These are phyloP conservation scores for Cokeromyces recurvatus DNA, from an alignment of 371 early-diverging fungal species.

Conservation along the genomic window DNA sequence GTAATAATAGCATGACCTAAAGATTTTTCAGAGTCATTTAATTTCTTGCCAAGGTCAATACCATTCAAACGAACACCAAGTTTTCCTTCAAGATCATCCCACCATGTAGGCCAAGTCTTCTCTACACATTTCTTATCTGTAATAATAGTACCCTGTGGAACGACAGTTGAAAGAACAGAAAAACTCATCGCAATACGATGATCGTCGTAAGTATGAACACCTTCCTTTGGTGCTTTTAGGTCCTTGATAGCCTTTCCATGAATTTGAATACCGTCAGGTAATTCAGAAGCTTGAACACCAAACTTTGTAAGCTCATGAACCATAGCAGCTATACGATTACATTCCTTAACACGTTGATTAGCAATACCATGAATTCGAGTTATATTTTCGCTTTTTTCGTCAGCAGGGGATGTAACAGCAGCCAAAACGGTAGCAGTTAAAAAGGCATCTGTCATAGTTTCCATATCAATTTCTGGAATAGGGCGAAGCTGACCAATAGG, in stretches of 20 bases:
- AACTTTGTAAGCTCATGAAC: conserved; percentile 86
- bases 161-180: conserved; percentile 76
- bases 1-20: conserved; percentile 17
- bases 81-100: conserved; percentile 84
- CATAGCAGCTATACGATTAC: conserved; percentile 97
- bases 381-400: conserved; percentile 45
- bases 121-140: conserved; percentile 94
- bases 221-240: conserved; percentile 56
- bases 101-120: conserved; percentile 98
- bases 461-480: conserved; percentile 90
- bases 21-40: conserved; percentile 31
- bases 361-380: conserved; percentile 94
- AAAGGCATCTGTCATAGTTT: conserved; percentile 98
- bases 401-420: conserved; percentile 67
- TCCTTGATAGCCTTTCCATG: conserved; percentile 62
- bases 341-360: conserved; percentile 98
- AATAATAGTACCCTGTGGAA: conserved; percentile 73
- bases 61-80: conserved; percentile 74
- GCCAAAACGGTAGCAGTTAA: conserved; percentile 93
- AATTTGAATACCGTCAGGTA: conserved; percentile 90
- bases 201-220: conserved; percentile 92
- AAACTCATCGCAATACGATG: conserved; percentile 98
- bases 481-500: conserved; percentile 67
- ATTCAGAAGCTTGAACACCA: conserved; percentile 80
- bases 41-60: conserved; percentile 57